Evolutionary conservation across 2,329 filamentous ascomycete species (phyloP), one percentile per base, ranked within the genome.

Genomic region (Metarhizium robertsii): DNA sequence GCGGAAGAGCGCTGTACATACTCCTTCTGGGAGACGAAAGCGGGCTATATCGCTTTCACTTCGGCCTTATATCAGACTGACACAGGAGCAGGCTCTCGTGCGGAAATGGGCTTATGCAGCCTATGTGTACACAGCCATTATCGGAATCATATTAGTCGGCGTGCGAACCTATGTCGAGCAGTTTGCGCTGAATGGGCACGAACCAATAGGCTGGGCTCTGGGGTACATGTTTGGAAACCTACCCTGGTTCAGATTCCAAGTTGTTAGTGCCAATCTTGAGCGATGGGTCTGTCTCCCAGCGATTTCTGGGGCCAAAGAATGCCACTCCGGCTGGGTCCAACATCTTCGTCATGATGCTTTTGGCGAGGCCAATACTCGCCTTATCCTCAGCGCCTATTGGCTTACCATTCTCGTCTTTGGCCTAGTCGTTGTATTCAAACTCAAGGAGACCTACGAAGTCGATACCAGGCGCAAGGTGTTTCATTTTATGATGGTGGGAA

Each of bases 401-500:
- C 61, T 85, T 1, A 61, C 71, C 4, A 83, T 95, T 54, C 79
- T 97, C 16, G 67, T 81, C 16, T 67, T 83, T 1, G 94, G 92
- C 1, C 78, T 97, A 40, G 73, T 84, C 10, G 77, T 88, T 4
- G 89, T 96, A 7, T 82, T 94, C 53, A 82, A 79, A 46, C 79
- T 95, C 42, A 88, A 87, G 45, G 76, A 84, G 3, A 76, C 89
- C 52, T 92, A 88, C 61, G 92, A 96, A 71, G 92, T 99, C 50
- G 94, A 99, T 71, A 99, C 94, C 1, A 83, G 94, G 52, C 85
- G 94, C 52, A 99, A 99, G 71, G 89, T 97, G 29, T 99, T 99
- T 69, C 94, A 99, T 70, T 95, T 95, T 62, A 96, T 92, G 80
- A 97, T 97, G 88, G 92, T 97, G 7, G 84, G 85, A 55, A 96